phyloP scores from a whole-genome alignment of 257 asterid genomes.

The Ligustrum vulgare region DNA sequence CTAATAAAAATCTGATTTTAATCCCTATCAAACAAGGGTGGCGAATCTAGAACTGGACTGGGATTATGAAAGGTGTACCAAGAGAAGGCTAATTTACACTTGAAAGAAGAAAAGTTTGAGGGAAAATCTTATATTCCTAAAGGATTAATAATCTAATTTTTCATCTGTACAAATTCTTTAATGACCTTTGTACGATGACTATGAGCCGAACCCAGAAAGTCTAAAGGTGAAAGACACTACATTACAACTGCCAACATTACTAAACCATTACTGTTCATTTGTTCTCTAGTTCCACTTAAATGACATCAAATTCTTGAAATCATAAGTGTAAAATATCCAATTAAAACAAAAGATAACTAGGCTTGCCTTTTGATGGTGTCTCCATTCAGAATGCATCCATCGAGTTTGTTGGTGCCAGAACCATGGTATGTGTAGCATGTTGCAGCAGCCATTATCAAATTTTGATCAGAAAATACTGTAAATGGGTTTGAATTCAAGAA shows the following conservation, averaged over 20 bases:
- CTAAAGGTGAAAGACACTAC: not conserved
- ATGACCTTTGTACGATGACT: not conserved
- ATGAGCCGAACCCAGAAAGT: not conserved
- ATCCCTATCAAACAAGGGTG: too few relatives aligned
- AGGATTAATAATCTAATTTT: not conserved
- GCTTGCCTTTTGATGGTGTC: constrained; percentile 20
- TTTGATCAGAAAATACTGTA: not conserved
- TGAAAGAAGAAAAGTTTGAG: not conserved
- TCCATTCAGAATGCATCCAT: not conserved
- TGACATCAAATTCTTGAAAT: not conserved
- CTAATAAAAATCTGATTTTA: too few relatives aligned
- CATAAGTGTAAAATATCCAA: not conserved
- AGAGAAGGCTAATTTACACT: not conserved
- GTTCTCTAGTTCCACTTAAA: not conserved
- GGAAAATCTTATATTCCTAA: not conserved
- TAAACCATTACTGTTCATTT: not conserved
- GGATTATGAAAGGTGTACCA: not conserved
- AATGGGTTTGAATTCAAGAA: not conserved
- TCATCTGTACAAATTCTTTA: not conserved
- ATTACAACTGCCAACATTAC: not conserved
- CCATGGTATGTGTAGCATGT: constrained; percentile 15
- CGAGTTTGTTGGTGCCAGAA: constrained; percentile 13
- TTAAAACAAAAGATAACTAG: not conserved
- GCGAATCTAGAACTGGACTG: too few relatives aligned
- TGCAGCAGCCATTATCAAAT: constrained; percentile 10